These are phyloP conservation scores for Harringtonia aguacate DNA, from an alignment of 2,329 filamentous ascomycete species.

Conservation along the genomic window DNA sequence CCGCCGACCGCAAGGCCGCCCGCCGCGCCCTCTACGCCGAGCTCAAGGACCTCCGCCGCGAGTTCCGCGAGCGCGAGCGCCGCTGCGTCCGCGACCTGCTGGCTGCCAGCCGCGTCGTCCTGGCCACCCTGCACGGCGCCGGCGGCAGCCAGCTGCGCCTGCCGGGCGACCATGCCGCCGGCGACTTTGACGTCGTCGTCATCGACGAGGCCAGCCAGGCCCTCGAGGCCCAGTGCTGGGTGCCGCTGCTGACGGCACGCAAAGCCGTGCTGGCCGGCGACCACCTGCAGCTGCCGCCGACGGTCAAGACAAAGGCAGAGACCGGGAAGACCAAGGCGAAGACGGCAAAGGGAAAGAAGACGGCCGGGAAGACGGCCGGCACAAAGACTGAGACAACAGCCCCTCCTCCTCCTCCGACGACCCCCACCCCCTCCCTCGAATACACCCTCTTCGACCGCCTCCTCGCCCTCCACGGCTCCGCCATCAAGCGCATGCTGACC, in stretches of 20 bases:
- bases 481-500: constrained; percentile 89
- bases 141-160: constrained; percentile 68
- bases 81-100: constrained; percentile 71
- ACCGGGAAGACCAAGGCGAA: background rate
- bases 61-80: constrained; percentile 76
- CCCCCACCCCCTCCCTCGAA: constrained; percentile 50
- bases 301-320: constrained; percentile 62
- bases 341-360: background rate
- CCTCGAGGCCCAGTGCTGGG: constrained; percentile 94
- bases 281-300: constrained; percentile 87
- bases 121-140: constrained; percentile 86
- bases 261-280: constrained; percentile 91
- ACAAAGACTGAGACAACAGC: no score
- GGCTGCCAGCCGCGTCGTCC: constrained; percentile 69
- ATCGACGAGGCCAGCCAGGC: constrained; percentile 96
- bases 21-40: constrained; percentile 73
- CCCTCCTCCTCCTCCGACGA: no score
- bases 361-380: background rate
- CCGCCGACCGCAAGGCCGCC: constrained; percentile 35
- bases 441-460: constrained; percentile 90
- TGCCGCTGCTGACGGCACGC: constrained; percentile 66
- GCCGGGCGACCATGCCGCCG: constrained; percentile 25
- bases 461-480: constrained; percentile 65
- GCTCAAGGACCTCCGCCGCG: constrained; percentile 73
- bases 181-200: constrained; percentile 85